A percentile compares a stretch with the other conserved stretches of the same genome.
Evolutionary conservation across 2,329 filamentous ascomycete genomes (phyloP).

Genomic region (Colletotrichum euphorbiae): DNA sequence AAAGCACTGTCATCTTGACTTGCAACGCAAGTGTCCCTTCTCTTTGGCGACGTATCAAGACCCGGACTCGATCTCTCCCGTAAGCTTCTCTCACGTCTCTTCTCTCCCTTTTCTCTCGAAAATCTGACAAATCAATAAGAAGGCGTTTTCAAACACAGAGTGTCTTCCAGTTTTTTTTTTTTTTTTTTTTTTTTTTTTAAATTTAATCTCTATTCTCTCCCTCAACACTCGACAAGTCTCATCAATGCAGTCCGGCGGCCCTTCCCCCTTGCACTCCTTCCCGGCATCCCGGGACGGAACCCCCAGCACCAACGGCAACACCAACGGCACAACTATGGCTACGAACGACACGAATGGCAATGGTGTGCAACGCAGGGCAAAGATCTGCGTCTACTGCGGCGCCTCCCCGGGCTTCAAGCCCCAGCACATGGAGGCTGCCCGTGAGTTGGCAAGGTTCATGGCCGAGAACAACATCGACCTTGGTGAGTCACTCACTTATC

Average conservation of each 20-base stretch:
- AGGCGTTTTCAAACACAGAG: neutral
- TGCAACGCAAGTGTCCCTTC: neutral
- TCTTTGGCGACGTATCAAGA: conserved; percentile 11
- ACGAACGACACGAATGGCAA: conserved; percentile 43
- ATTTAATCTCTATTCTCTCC: neutral
- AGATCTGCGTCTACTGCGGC: conserved; percentile 96
- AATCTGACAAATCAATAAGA: neutral
- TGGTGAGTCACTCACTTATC: conserved; percentile 55
- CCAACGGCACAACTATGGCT: conserved; percentile 42
- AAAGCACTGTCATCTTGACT: conserved; percentile 37
- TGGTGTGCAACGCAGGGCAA: conserved; percentile 59
- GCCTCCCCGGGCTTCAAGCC: conserved; percentile 79
- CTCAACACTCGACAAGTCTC: neutral
- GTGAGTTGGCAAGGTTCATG: conserved; percentile 78
- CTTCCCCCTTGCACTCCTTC: conserved; percentile 46
- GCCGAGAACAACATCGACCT: conserved; percentile 82
- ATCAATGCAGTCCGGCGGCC: conserved; percentile 56
- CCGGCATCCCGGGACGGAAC: conserved; percentile 48
- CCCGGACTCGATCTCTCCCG: conserved; percentile 6
- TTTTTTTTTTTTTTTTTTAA: too few relatives aligned
- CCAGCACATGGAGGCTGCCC: conserved; percentile 81
- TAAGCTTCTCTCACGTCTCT: conserved; percentile 1
- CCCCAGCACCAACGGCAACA: conserved; percentile 39
- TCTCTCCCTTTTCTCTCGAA: neutral
- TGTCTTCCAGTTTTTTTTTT: neutral